Conservation (phyloP, 2,329 filamentous ascomycete genomes). For the Colletotrichum tamarilloi region DNA sequence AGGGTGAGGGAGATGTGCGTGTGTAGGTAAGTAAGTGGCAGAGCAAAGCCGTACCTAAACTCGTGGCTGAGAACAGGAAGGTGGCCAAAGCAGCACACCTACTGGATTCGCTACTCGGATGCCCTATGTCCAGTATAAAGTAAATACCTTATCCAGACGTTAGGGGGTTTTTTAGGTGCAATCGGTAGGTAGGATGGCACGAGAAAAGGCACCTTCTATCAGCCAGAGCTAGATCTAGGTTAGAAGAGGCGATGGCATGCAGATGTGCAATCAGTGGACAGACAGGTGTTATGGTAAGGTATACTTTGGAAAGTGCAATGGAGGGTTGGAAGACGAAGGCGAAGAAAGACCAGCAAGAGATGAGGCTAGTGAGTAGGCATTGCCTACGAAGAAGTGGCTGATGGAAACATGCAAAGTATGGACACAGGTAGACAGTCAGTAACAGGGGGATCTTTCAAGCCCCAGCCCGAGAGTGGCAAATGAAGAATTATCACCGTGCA, state of each 20-base stretch:
- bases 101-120: background rate
- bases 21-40: background rate
- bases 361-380: too few relatives aligned
- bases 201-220: background rate
- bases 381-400: background rate
- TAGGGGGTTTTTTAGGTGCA: background rate
- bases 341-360: background rate
- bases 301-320: background rate
- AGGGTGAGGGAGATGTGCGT: background rate
- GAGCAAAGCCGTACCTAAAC: background rate
- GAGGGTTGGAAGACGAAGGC: background rate
- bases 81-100: background rate
- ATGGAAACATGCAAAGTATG: background rate
- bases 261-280: background rate
- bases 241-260: background rate
- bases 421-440: background rate
- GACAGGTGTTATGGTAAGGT: background rate
- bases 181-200: too few relatives aligned
- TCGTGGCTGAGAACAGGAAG: background rate
- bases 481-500: background rate
- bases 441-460: background rate
- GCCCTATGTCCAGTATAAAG: background rate
- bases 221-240: background rate
- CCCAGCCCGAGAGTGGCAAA: background rate
- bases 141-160: background rate